Base-by-base conservation (phyloP, 2,329 filamentous ascomycete genomes). In the Cladosporium sp. region DNA sequence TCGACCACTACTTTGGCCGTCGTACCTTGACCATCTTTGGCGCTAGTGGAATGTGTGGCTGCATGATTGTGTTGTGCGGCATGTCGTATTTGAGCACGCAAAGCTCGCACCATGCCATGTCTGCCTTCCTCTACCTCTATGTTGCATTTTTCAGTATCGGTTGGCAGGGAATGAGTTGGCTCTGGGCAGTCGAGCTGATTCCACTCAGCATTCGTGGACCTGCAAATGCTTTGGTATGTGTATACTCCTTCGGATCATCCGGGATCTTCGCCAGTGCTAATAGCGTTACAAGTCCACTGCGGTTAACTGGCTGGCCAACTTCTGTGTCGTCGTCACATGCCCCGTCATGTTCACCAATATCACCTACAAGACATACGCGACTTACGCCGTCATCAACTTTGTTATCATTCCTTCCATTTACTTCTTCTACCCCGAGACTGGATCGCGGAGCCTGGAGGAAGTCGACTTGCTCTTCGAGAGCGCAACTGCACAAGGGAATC, bases 11-110 rank as follows among this genome's bases (percentile, higher is more conserved):
- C 53, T 55, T 55, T 19, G 75, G 75, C 25, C 74, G 87, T 22
- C 80, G 87, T 15, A 81, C 82, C 66, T 78, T 90, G 60, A 89
- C 90, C 84, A 73, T 90, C 17, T 81, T 88, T 58, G 86, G 86
- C 56, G 82, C 82, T 0, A 61, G 59, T 8, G 66, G 67, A 10
- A 68, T 68, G 66, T 65, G 56, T 17, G 47, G 60, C 8, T 65
- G 57, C 37, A 61, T 68, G 52, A 57, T 67, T 22, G 56, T 66
- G 39, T 59, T 65, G 20, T 60, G 62, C 13, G 58, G 61, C 3
- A 61, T 59, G 49, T 40, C 63, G 20, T 57, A 51, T 7, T 25
- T 52, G 5, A 35, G 32, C 6, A 60, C 62, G 40, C 45, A 48
- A 6, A 15, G 36, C 1, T 40, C 55, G 6, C 45, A 57, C 36